phyloP scores from a whole-genome alignment of 352 stramenopile genomes.

The Phytopythium ostracodes region DNA sequence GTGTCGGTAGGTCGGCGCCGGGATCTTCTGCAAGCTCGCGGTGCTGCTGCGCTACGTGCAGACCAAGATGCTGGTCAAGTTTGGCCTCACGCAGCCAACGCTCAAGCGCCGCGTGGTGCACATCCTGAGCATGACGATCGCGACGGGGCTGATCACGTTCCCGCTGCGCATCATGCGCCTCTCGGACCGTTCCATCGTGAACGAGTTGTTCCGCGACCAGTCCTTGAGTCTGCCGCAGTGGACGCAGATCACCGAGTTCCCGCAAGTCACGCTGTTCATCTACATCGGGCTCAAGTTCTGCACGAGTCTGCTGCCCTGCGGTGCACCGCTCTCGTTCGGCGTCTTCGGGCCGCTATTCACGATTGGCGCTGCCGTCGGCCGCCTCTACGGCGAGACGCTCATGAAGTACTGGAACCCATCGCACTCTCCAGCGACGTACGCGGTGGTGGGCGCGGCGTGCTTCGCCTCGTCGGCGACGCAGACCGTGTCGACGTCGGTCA shows the following conservation, averaged over 20 bases:
- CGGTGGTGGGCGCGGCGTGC: constrained; percentile 89
- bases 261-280: constrained; percentile 54
- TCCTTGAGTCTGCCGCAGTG: constrained; percentile 50
- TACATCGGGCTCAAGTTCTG: constrained; percentile 74
- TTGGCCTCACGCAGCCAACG: constrained; percentile 46
- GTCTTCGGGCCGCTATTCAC: constrained; percentile 83
- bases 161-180: constrained; percentile 67
- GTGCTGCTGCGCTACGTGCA: constrained; percentile 41
- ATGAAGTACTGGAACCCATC: constrained; percentile 75
- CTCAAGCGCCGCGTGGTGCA: constrained; percentile 56
- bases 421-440: constrained; percentile 79
- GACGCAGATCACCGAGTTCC: constrained; percentile 57
- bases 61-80: constrained; percentile 41
- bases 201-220: constrained; percentile 74
- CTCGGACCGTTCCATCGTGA: constrained; percentile 66
- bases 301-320: constrained; percentile 63
- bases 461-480: constrained; percentile 89
- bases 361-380: constrained; percentile 68
- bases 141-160: constrained; percentile 59
- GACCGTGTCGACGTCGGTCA: constrained; percentile 84
- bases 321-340: constrained; percentile 69
- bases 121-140: constrained; percentile 55
- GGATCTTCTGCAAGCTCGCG: constrained; percentile 60
- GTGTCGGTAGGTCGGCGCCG: constrained; percentile 41
- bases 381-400: constrained; percentile 74